Evolutionary conservation across 352 stramenopile genomes (phyloP).

Genomic region (Globisporangium canariense): DNA sequence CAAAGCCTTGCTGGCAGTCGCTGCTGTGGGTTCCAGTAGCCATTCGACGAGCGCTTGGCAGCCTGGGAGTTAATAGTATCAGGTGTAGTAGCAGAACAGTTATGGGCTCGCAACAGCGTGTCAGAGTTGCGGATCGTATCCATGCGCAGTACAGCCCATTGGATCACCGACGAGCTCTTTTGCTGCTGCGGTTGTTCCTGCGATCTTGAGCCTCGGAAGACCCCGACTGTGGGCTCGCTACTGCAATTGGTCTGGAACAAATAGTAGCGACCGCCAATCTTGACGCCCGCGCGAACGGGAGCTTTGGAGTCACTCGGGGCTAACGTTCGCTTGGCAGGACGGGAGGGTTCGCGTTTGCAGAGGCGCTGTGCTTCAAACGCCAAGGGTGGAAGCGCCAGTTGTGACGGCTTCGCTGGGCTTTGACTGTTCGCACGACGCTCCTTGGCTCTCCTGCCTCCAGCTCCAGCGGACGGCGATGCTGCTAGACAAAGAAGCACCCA

Average conservation of each 20-base stretch:
- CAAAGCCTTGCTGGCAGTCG: neutral
- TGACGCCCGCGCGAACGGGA: conserved; percentile 20
- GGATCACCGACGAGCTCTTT: neutral
- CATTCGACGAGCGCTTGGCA: neutral
- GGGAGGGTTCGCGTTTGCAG: too few species aligned
- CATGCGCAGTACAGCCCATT: conserved; percentile 14
- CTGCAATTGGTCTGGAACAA: conserved; percentile 25
- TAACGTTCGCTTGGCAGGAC: neutral
- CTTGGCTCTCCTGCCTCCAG: neutral
- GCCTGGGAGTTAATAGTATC: too few species aligned
- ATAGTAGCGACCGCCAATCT: conserved; percentile 31
- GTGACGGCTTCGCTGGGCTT: neutral
- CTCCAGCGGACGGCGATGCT: neutral
- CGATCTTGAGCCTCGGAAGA: neutral
- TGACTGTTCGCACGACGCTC: too few species aligned
- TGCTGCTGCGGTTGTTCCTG: neutral
- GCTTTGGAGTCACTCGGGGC: neutral
- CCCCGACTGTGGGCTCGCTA: neutral
- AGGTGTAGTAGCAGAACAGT: too few species aligned
- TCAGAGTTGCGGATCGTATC: conserved; percentile 2
- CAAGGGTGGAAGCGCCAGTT: neutral
- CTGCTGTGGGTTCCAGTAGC: conserved; percentile 9
- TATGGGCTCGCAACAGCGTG: too few species aligned
- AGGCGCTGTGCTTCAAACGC: neutral
- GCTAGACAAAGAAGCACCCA: conserved; percentile 38